These are phyloP conservation scores for Solanum corneliomulleri DNA, from an alignment of 257 asterid species.

Conservation along the genomic window DNA sequence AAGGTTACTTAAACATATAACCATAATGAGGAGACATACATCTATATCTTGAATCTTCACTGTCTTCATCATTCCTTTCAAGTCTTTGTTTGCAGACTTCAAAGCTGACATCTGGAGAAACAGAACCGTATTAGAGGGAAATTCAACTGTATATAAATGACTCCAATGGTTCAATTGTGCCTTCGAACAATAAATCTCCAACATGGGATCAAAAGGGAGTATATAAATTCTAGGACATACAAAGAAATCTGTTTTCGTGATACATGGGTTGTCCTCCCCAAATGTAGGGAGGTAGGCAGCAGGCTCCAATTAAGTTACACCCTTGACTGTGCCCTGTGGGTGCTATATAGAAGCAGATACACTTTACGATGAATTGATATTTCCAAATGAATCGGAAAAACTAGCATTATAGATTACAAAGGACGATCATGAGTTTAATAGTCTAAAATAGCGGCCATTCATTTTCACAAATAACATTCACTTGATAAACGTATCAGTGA, in stretches of 20 bases:
- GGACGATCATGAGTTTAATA: neutral
- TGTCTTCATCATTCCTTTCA: constrained; percentile 98
- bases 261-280: constrained; percentile 32
- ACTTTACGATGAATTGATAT: constrained; percentile 24
- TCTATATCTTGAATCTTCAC: constrained; percentile 97
- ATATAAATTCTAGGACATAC: constrained; percentile 5
- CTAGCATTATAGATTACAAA: neutral
- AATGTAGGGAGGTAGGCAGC: constrained; percentile 78
- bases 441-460: neutral
- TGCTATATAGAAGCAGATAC: constrained; percentile 56
- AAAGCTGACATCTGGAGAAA: constrained; percentile 82
- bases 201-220: neutral
- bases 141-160: neutral
- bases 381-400: neutral
- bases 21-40: constrained; percentile 31
- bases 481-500: neutral
- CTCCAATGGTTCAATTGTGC: constrained; percentile 5
- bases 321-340: constrained; percentile 45
- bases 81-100: constrained; percentile 91
- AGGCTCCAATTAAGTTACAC: constrained; percentile 59
- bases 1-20: neutral
- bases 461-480: neutral
- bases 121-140: neutral
- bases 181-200: constrained; percentile 11
- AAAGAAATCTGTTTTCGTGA: constrained; percentile 15